These are phyloP conservation scores for Candida oleophila DNA, from an alignment of 805 yeast species.

Conservation along the genomic window DNA sequence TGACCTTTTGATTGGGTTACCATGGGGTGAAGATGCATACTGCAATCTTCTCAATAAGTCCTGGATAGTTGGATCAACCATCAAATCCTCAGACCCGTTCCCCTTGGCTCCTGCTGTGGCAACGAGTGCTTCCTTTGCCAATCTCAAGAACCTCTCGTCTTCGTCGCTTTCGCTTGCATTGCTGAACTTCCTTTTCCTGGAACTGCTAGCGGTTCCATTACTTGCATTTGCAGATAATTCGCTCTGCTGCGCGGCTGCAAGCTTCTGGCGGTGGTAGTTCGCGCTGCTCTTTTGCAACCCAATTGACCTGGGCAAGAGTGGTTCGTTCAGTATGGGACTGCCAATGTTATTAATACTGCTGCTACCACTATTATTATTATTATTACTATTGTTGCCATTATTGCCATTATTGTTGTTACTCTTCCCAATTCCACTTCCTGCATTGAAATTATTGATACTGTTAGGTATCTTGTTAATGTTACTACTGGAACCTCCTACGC, in stretches of 20 bases:
- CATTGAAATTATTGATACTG: not conserved
- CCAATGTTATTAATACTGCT: not conserved
- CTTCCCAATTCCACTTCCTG: not conserved
- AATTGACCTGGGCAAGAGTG: not conserved
- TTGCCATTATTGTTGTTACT: not conserved
- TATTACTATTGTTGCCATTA: not conserved
- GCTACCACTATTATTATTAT: not conserved
- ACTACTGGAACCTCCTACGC: not conserved
- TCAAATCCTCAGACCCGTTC: conserved; percentile 15
- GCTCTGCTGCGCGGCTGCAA: not conserved
- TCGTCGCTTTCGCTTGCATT: conserved; percentile 27
- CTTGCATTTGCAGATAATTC: not conserved
- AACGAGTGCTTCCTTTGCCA: conserved; percentile 62
- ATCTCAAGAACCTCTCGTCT: conserved; percentile 53
- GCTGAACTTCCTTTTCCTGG: not conserved
- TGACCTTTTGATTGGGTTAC: conserved; percentile 43
- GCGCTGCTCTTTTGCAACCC: not conserved
- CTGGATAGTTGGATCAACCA: conserved; percentile 62
- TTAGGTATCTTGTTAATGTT: not conserved
- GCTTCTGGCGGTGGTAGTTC: not conserved
- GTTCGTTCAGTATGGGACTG: not conserved
- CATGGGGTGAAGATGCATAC: conserved; percentile 59
- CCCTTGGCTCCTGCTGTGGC: conserved; percentile 46
- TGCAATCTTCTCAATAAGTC: conserved; percentile 59
- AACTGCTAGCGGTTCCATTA: not conserved